Evolutionary conservation across 441 rosid genomes (phyloP), one percentile per base, ranked within the genome.

Genomic region (Gossypium trilobum): DNA sequence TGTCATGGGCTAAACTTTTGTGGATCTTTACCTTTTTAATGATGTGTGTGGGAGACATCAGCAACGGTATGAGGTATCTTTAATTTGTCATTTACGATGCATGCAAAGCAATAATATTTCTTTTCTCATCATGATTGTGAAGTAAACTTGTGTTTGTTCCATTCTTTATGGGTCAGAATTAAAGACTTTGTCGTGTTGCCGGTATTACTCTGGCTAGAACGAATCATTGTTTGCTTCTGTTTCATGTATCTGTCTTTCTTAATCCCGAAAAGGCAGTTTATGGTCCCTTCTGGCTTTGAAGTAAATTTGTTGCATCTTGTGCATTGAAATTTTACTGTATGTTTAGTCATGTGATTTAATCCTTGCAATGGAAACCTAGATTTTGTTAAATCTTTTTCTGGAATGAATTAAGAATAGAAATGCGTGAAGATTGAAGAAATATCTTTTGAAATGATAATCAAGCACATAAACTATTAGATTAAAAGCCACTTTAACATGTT

Each of bases 1-100:
- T 20, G 5, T 73, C 22, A 8, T 19, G 23, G 31, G 31, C 2
- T 9, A 48, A 39, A 68, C 36, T 27, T 48, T 64, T 39, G 19
- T 39, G 63, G 16, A 59, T 57, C 61, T 74, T 79, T 73, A 20
- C 60, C 62, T 68, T 66, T 31, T 52, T 1, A 4, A 74, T 51
- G 13, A 19, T 46, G 13, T 66, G 36, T 67, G 57, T 23, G 61
- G 66, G 55, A 54, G 70, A 27, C 68, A 36, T 36, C 20, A 8
- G 1, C 2, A 2, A 39, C 36, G 4, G 9, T 14, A 31, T 31
- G 7, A 31, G 36, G 36, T 31, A 22, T 23, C 44, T 13, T 5
- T 51, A 10, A 44, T 69, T 70, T 79, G 61, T 77, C 56, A 8
- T 73, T 70, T 71, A 27, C 25, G 4, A n/a, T 16, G 20, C 19